Evolutionary conservation across 495 filamentous ascomycete species (phyloP).

Genomic region (Polyplosphaeria fusca): DNA sequence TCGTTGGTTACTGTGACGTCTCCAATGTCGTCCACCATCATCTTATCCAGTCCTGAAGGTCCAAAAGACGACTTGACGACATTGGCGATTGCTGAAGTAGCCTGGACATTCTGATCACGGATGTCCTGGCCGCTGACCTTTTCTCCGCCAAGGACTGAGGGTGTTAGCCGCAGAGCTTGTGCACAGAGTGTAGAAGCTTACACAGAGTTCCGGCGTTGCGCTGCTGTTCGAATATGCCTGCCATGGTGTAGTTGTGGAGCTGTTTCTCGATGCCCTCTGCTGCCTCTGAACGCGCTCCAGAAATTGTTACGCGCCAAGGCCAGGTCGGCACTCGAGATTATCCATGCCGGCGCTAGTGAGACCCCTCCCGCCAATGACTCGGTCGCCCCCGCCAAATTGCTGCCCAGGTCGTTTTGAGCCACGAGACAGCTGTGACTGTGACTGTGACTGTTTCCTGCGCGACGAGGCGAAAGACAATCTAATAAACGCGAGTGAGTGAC

Average conservation of each 20-base stretch:
- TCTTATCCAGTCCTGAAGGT: conserved; percentile 95
- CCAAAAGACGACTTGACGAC: conserved; percentile 98
- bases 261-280: conserved; percentile 21
- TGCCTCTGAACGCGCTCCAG: conserved; percentile 22
- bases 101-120: conserved; percentile 93
- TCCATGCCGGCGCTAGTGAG: conserved; percentile 17
- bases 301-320: conserved; percentile 24
- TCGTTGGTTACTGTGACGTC: conserved; percentile 99
- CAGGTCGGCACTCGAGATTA: neutral
- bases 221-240: conserved; percentile 84
- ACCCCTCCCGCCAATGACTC: conserved; percentile 5
- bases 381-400: conserved; percentile 5
- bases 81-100: conserved; percentile 96
- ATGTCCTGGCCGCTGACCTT: conserved; percentile 96
- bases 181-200: conserved; percentile 42
- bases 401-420: neutral
- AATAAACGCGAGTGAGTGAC: neutral
- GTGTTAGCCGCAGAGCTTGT: neutral
- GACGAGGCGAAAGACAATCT: neutral
- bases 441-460: neutral
- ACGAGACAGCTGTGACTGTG: conserved; percentile 17
- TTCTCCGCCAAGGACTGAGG: conserved; percentile 76
- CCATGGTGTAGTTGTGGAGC: conserved; percentile 54
- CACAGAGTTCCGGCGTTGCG: conserved; percentile 83
- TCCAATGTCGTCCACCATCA: conserved; percentile 99